Base-by-base conservation (phyloP, 148 eudicot genomes). In the Hydrangea macrophylla region DNA sequence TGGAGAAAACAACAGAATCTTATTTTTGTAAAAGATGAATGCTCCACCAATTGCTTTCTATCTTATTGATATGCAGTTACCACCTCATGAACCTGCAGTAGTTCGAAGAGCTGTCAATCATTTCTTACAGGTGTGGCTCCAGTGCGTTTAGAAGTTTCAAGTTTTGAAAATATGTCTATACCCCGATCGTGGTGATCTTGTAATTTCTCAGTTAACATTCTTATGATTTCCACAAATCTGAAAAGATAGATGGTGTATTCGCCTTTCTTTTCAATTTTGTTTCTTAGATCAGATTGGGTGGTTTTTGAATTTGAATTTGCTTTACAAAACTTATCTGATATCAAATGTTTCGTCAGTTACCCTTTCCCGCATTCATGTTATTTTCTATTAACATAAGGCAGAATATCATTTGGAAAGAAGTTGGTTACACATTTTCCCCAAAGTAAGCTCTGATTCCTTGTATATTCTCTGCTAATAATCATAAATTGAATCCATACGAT, bases 101-200 rank as follows among this genome's bases (percentile, higher is more conserved):
- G 96, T 94, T 51, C 84, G 73, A 81, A 85, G 73, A 78, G 99
- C 99, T 62, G 84, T 94, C 60, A 94, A 94, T 79, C 99, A 94
- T 79, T 91, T 85, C 74, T 76, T 94, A 67, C 96, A 85, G 96
- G 99, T 90, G 64, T 67, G 66, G 17, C n/a, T 68, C 18, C 45
- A 37, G 17, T 39, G n/a, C 26, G 32, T 35, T 31, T 6, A 51
- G 27, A 35, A 2, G 40, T 24, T 15, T 33, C 48, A 35, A 33
- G 12, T 37, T 62, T 7, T 25, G n/a, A 63, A 44, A 7, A 6
- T 32, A 7, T 48, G 26, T 11, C 12, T 48, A 23, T 18, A 28
- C 36, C 9, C 2, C 30, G 13, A 39, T 44, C 31, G 17, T 22
- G 18, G 60, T 58, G 33, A 23, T 32, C 36, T 10, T 66, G 2